Evolutionary conservation across 805 yeast species (phyloP), one percentile per base, ranked within the genome.

Genomic region (Nadsonia fulvescens): DNA sequence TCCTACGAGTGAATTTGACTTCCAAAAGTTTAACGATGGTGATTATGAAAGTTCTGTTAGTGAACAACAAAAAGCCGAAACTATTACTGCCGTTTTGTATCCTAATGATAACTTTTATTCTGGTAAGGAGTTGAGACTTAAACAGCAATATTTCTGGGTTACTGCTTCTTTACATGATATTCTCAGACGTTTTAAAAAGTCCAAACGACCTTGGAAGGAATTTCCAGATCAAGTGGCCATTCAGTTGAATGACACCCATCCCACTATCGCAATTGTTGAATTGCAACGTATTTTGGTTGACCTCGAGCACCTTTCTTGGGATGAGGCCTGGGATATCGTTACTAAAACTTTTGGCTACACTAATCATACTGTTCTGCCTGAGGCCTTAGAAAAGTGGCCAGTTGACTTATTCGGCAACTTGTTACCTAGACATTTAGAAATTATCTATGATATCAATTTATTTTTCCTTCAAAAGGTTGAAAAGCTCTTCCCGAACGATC

Each of bases 91-190:
- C 5, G 93, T 82, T 10, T 58, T 82, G 44, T 82, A 82, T 51
- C 95, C 95, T 37, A 82, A 82, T 53, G 95, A 82, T 49, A 83
- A 82, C 51, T 83, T 82, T 48, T 75, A 77, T 44, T 65, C 69
- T 37, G 95, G 95, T 42, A 82, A 83, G 53, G 93, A 79, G 48
- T 62, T 82, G 45, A 69, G 95, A 47, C 66, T 82, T 51, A 83
- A 83, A 53, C 95, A 82, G 57, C 95, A 82, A 53, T 83, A 81
- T 53, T 83, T 82, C 55, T 82, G 95, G 95, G 93, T 83, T 28
- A 72, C 92, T 27, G 94, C 95, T 17, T 78, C 93, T 9, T 62
- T 83, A 39, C 81, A 76, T 42, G 95, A 82, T 49, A 82, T 82
- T 39, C 68, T 82, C 22, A 72, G 95, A 47, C 66, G 95, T 44